Base-by-base conservation (phyloP, 169 alveolate species). In the Eimeria praecox region DNA sequence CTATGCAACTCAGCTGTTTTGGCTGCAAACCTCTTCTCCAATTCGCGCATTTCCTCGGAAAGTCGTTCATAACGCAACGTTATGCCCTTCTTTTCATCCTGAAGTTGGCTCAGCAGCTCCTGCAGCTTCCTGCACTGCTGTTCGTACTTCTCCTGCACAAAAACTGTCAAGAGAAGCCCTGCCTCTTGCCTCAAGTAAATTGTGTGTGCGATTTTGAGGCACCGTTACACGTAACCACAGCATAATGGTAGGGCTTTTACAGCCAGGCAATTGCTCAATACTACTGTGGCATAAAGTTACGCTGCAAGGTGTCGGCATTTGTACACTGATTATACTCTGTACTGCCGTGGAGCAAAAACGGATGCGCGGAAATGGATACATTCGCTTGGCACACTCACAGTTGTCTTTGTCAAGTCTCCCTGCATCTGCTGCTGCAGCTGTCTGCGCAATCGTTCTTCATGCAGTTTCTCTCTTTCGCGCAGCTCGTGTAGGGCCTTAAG, bases 61-160 rank as follows among this genome's bases (percentile, higher is more conserved):
- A 78, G 92, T 2, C 86, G 9, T 14, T 92, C 86, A 59, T 59
- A 92, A 30, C 87, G 87, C 18, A 42, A 33, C 1, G 95, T 56
- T 33, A 92, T 12, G 38, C 33, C 92, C 18, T 80, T 92, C 66
- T 92, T 92, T 22, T 92, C 95, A 62, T 66, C 95, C 54, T 75
- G 95, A 1, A 92, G 87, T 46, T 78, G 87, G 46, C 71, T 64
- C 16, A 92, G 49, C 75, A 78, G 49, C 44, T 78, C 62, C 40
- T 75, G 95, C 44, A 78, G 95, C 44, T 90, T 77, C 24, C 75
- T 69, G 82, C 56, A 33, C n/a, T 71, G 85, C n/a, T 62, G 66
- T 42, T 92, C 95, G 42, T 92, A 78, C 69, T 91, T 91, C 46
- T 54, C 95, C 95, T 91, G 95, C 75, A 66, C 75, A 66, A 30